Evolutionary conservation across 2,329 filamentous ascomycete species (phyloP), one percentile per base, ranked within the genome.

Genomic region (Fusarium chaquense): DNA sequence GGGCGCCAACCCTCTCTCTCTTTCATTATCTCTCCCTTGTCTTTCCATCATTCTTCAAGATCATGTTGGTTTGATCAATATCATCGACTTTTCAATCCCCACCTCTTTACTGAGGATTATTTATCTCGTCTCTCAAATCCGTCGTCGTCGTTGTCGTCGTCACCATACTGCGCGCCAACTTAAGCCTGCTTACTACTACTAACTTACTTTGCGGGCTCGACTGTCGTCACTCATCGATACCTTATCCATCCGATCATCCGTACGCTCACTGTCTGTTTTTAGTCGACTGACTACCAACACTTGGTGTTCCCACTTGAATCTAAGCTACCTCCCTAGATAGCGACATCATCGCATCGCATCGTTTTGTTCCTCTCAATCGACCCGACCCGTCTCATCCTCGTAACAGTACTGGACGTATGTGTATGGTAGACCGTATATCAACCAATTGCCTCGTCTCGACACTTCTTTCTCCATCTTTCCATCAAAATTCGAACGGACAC

Each of bases 391-490:
- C 50, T 50, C 52, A 53, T 60, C 45, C 20, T 50, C 52, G 24
- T 41, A 43, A 26, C 47, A 26, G 32, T 43, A 47, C 35, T 32
- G 38, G 16, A 46, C 33, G 28, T 30, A 30, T 30, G 28, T 49
- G 22, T 44, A 60, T 53, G 66, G 71, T 65, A 71, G 65, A 70
- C 63, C 63, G 44, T 47, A 35, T 44, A 62, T 62, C 49, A 43
- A 65, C 61, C 65, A 72, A 69, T 67, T 65, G 56, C 47, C 54
- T 56, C 50, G 28, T 66, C 55, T 33, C 15, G 22, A 56, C 50
- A 55, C 50, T 60, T 50, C 50, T 28, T 55, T 65, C 47, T 51
- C 24, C 20, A 18, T 38, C 53, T 52, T 41, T 45, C 33, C n/a
- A 45, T 62, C 26, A 24, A 49, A 49, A 47, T 43, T 63, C 56